Conservation (phyloP, 495 filamentous ascomycete species). For the Chaetomidium leptoderma region DNA sequence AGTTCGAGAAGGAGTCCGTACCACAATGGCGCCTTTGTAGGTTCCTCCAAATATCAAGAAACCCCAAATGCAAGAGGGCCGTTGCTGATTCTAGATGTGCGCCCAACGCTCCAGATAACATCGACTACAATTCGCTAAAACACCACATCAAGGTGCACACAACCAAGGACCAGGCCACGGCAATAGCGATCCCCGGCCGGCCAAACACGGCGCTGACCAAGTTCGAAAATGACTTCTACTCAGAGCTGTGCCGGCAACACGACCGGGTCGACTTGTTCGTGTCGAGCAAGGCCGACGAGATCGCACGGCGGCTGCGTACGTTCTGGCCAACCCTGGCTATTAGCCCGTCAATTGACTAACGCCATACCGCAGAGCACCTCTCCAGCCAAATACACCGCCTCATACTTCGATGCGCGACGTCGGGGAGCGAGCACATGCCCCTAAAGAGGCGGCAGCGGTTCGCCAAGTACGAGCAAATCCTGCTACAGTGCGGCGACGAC, state of each 20-base stretch:
- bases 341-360: slow-evolving; percentile 9
- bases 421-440: slow-evolving; percentile 27
- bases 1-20: slow-evolving; percentile 73
- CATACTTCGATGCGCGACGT: slow-evolving; percentile 39
- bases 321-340: not conserved
- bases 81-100: not conserved
- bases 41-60: slow-evolving; percentile 26
- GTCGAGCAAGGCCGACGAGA: slow-evolving; percentile 65
- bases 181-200: slow-evolving; percentile 62
- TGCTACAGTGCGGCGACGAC: slow-evolving; percentile 56
- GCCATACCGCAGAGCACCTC: slow-evolving; percentile 43
- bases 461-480: slow-evolving; percentile 46
- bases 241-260: slow-evolving; percentile 59
- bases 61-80: not conserved
- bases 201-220: slow-evolving; percentile 46
- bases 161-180: slow-evolving; percentile 54
- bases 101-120: slow-evolving; percentile 48
- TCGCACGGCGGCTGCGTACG: slow-evolving; percentile 57
- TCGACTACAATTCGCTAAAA: slow-evolving; percentile 75
- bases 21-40: slow-evolving; percentile 85
- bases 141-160: slow-evolving; percentile 68
- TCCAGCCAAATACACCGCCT: slow-evolving; percentile 48
- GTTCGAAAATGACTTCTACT: slow-evolving; percentile 61
- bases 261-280: slow-evolving; percentile 66
- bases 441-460: slow-evolving; percentile 41